Evolutionary conservation across 768 basidiomycete species (phyloP).

Genomic region (Dacryopinax primogenitus): DNA sequence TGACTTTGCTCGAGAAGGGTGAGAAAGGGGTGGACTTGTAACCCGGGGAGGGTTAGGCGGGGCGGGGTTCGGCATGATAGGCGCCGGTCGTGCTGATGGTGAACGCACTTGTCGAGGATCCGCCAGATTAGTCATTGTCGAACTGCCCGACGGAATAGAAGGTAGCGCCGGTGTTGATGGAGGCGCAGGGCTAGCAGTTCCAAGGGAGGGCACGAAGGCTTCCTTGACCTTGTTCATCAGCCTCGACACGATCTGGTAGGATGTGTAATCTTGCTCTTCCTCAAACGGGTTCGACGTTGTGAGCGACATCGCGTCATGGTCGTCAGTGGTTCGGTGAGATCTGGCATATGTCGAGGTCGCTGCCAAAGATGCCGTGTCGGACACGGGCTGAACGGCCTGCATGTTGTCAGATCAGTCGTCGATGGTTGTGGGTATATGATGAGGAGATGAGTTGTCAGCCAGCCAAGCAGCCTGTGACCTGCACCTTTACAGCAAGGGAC

Average conservation of each 20-base stretch:
- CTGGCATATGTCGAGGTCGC: not conserved
- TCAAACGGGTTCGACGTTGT: conserved; percentile 89
- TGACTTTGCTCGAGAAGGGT: conserved; percentile 32
- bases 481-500: not conserved
- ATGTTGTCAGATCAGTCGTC: not conserved
- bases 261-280: conserved; percentile 79
- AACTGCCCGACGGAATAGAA: not conserved
- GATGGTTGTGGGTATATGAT: not conserved
- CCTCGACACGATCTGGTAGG: conserved; percentile 70
- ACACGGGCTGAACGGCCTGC: not conserved
- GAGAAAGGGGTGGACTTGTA: conserved; percentile 13
- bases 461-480: not conserved
- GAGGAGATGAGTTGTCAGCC: not conserved
- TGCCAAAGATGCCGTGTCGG: conserved; percentile 1
- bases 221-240: conserved; percentile 72
- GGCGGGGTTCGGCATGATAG: conserved; percentile 21
- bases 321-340: not conserved
- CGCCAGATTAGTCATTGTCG: not conserved
- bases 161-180: conserved; percentile 16
- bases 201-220: conserved; percentile 54
- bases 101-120: conserved; percentile 15
- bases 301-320: conserved; percentile 25
- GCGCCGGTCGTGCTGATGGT: conserved; percentile 16
- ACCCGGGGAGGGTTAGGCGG: conserved; percentile 22
- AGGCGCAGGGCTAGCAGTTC: conserved; percentile 36